phyloP scores from a whole-genome alignment of 345 rosid genomes.

The Limnanthes douglasii region DNA sequence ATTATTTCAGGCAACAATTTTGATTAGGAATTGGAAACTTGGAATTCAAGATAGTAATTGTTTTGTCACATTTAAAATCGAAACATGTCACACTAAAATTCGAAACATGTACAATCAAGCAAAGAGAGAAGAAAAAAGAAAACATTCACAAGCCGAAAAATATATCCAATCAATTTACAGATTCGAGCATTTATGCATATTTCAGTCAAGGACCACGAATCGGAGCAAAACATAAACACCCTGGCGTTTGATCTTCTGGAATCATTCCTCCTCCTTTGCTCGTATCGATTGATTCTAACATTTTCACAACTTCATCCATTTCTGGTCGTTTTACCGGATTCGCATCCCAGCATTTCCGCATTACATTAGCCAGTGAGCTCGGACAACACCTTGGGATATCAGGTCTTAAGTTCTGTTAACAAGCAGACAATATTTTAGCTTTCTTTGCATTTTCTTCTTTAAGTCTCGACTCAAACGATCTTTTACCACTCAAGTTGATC shows the following conservation, averaged over 20 bases:
- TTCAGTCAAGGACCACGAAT: slow-evolving; percentile 86
- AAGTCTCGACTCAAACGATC: no score
- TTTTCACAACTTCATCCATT: slow-evolving; percentile 74
- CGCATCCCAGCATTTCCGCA: slow-evolving; percentile 92
- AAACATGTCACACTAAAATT: no score
- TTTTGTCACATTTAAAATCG: no score
- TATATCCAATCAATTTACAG: no score
- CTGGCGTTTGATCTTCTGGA: slow-evolving; percentile 64
- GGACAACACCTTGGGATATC: slow-evolving; percentile 93
- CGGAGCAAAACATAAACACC: slow-evolving; percentile 68
- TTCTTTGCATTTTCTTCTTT: background rate
- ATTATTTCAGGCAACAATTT: no score
- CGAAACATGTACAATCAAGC: no score
- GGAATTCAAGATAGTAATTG: no score
- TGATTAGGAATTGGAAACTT: no score
- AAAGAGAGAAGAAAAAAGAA: no score
- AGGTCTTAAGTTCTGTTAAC: slow-evolving; percentile 70
- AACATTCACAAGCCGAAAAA: no score
- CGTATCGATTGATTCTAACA: slow-evolving; percentile 82
- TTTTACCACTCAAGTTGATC: no score
- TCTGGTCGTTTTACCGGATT: slow-evolving; percentile 82
- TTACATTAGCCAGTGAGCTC: slow-evolving; percentile 42
- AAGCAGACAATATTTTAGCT: background rate
- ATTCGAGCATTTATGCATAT: no score
- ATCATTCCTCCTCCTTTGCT: slow-evolving; percentile 99